These are phyloP conservation scores for Trebouxia gelatinosa DNA, from an alignment of 163 green algal genomes.

Conservation along the genomic window DNA sequence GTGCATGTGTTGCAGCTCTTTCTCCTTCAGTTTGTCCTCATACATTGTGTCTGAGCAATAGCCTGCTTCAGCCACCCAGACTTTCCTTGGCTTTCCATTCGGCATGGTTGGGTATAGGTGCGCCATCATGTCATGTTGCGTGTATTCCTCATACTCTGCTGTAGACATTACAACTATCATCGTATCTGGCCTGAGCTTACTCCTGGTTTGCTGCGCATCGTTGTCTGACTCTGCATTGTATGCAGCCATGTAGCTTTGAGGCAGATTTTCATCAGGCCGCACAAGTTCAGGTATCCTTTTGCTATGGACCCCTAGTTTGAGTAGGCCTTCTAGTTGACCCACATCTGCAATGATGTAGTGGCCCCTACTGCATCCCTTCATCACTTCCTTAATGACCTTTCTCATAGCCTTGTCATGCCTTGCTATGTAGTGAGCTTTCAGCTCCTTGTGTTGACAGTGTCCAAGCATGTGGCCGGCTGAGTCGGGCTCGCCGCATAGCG, in stretches of 20 bases:
- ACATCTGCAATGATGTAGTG: background rate
- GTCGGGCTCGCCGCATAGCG: too few species aligned
- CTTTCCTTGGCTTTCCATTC: too few species aligned
- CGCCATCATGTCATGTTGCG: too few species aligned
- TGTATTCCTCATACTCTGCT: too few species aligned
- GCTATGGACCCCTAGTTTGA: background rate
- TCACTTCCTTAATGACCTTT: background rate
- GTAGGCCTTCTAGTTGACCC: background rate
- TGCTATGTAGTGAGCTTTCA: background rate
- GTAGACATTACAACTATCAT: background rate
- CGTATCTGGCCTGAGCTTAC: background rate
- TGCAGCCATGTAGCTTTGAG: background rate
- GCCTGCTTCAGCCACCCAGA: too few species aligned
- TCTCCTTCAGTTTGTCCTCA: too few species aligned
- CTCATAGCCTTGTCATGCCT: constrained; percentile 1
- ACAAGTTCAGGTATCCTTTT: background rate
- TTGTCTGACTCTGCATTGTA: background rate
- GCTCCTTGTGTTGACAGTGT: background rate
- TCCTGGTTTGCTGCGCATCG: background rate
- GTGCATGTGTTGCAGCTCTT: too few species aligned
- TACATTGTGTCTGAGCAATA: too few species aligned
- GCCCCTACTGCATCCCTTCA: background rate
- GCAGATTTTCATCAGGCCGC: background rate
- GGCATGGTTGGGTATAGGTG: too few species aligned
- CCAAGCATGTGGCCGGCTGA: background rate